Conservation (phyloP, 1,284 basidiomycete species). For the Ganoderma resinaceum region DNA sequence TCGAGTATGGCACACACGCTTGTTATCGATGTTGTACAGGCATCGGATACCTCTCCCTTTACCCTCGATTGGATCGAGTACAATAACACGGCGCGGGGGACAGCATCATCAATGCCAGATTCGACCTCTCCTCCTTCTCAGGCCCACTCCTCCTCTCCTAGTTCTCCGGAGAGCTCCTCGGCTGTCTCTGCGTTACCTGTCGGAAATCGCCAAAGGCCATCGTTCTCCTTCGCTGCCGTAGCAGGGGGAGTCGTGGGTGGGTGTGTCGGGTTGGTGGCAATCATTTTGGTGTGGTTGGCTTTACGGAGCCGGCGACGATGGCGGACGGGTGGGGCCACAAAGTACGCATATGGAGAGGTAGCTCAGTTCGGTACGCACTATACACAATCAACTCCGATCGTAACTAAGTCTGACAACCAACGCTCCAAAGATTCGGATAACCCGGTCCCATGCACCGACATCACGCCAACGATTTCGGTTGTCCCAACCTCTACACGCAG, state of each 20-base stretch:
- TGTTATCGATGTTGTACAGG: neutral
- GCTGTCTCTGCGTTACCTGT: neutral
- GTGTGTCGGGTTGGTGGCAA: neutral
- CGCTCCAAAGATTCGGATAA: neutral
- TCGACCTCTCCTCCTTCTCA: neutral
- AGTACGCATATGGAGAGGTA: neutral
- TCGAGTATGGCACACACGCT: neutral
- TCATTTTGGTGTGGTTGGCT: neutral
- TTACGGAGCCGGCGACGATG: neutral
- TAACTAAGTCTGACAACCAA: neutral
- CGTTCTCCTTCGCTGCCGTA: neutral
- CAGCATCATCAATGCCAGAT: neutral
- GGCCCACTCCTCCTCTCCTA: neutral
- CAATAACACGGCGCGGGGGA: neutral
- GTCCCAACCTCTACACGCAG: neutral
- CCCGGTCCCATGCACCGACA: neutral
- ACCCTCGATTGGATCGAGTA: slow-evolving; percentile 8
- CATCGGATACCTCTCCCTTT: neutral
- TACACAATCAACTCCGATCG: neutral
- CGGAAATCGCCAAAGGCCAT: neutral
- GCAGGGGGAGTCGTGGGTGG: neutral
- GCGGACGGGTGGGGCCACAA: neutral
- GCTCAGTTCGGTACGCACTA: neutral
- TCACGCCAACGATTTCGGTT: neutral
- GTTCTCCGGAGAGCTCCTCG: neutral